phyloP scores from a whole-genome alignment of 805 yeast species.

The Grigorovia humatica region DNA sequence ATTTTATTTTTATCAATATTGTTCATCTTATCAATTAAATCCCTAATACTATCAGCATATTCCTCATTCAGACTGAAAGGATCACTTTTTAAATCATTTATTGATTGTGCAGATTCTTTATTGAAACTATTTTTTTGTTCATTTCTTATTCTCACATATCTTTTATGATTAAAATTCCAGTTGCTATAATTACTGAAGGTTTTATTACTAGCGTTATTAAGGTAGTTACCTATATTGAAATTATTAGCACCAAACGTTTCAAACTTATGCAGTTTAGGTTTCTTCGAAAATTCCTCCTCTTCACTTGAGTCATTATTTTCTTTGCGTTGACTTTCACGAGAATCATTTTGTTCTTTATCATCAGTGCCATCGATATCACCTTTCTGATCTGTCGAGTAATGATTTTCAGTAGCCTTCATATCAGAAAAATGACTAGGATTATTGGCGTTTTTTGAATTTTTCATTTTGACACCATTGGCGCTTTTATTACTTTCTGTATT shows the following conservation, averaged over 20 bases:
- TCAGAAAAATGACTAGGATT: not conserved
- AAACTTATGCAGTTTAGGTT: not conserved
- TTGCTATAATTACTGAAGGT: not conserved
- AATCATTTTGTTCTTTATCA: not conserved
- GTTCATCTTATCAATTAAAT: constrained; percentile 12
- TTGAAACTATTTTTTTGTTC: constrained; percentile 9
- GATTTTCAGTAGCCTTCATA: not conserved
- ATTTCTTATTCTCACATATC: constrained; percentile 17
- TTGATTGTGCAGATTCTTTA: constrained; percentile 13
- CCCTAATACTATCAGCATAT: constrained; percentile 11
- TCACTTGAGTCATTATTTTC: not conserved
- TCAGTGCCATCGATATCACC: not conserved
- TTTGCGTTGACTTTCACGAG: not conserved
- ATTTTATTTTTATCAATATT: not conserved
- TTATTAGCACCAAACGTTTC: not conserved
- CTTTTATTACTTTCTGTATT: no score
- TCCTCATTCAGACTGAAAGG: constrained; percentile 3
- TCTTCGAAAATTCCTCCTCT: not conserved
- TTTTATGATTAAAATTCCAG: constrained; percentile 11
- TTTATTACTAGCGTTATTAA: no score
- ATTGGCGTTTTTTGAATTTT: not conserved
- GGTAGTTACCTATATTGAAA: not conserved
- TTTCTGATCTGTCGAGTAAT: not conserved
- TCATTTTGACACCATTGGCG: not conserved
- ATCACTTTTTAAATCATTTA: constrained; percentile 1